phyloP scores from a whole-genome alignment of 441 rosid species.

The Theobroma grandiflorum region DNA sequence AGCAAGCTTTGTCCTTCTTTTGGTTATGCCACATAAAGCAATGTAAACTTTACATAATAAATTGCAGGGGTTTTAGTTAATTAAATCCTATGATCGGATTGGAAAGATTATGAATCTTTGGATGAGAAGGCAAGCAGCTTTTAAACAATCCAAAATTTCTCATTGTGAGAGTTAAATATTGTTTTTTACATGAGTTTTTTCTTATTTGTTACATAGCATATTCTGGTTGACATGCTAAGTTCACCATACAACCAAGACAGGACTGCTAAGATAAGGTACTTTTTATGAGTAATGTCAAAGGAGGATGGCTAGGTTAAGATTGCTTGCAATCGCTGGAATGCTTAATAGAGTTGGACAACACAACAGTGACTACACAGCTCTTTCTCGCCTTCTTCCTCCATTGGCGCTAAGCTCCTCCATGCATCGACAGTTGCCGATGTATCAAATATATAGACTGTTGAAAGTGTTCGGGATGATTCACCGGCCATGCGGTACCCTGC shows the following conservation, averaged over 20 bases:
- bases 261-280: background rate
- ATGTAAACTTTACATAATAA: too few relatives aligned
- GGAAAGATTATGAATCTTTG: background rate
- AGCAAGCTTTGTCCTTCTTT: too few relatives aligned
- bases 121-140: background rate
- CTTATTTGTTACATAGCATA: background rate
- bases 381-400: constrained; percentile 50
- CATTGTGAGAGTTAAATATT: too few relatives aligned
- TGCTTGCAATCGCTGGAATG: background rate
- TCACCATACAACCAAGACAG: constrained; percentile 5
- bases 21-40: too few relatives aligned
- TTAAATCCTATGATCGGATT: too few relatives aligned
- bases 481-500: constrained; percentile 48
- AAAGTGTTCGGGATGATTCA: constrained; percentile 32
- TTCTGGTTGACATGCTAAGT: background rate
- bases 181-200: background rate
- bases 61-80: background rate
- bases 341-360: constrained; percentile 40
- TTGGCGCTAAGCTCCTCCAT: constrained; percentile 51
- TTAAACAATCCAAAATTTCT: background rate
- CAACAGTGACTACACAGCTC: constrained; percentile 67
- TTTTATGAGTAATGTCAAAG: background rate
- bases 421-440: constrained; percentile 39
- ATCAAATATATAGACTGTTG: constrained; percentile 46
- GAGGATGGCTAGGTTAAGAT: background rate